Percentiles rank a stretch among this genome's conserved stretches.
Evolutionary conservation across 305 asterid species (phyloP).

Genomic region (Coffea humblotiana): DNA sequence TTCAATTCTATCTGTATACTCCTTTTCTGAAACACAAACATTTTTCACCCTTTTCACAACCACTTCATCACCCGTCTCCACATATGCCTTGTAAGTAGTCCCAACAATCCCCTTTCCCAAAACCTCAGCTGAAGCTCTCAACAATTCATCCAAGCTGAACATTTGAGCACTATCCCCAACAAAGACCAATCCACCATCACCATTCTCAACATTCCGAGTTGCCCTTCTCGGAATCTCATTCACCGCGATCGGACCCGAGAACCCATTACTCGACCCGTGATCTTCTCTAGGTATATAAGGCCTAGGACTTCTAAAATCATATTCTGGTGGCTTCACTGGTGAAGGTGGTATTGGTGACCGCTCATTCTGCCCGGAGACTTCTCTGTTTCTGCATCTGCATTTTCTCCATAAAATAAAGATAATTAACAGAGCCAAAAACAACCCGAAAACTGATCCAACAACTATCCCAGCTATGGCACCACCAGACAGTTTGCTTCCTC

Average conservation of each 20-base stretch:
- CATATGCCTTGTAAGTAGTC: conserved; percentile 64
- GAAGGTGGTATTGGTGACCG: conserved; percentile 29
- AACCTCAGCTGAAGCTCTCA: conserved; percentile 58
- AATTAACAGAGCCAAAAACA: conserved; percentile 23
- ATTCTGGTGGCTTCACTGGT: conserved; percentile 21
- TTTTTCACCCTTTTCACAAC: conserved; percentile 61
- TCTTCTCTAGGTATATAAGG: conserved; percentile 13
- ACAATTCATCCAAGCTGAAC: conserved; percentile 45
- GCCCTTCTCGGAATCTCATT: not conserved
- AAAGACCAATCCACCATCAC: conserved; percentile 42
- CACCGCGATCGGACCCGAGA: not conserved
- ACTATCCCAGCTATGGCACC: conserved; percentile 68
- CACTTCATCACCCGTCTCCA: conserved; percentile 50
- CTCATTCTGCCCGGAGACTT: conserved; percentile 12
- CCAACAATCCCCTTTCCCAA: conserved; percentile 57
- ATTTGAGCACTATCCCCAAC: conserved; percentile 29
- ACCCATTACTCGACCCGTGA: conserved; percentile 1
- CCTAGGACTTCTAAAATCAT: conserved; percentile 18
- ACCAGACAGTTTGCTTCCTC: conserved; percentile 31
- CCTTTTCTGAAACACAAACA: conserved; percentile 41
- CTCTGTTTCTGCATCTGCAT: conserved; percentile 18
- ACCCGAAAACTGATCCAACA: conserved; percentile 36
- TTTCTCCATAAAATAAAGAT: conserved; percentile 33
- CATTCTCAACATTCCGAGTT: conserved; percentile 14
- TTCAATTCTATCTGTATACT: conserved; percentile 43